Percentiles rank a stretch among this genome's conserved stretches.
Evolutionary conservation across 257 asterid species (phyloP).

Genomic region (Leonotis leonurus): DNA sequence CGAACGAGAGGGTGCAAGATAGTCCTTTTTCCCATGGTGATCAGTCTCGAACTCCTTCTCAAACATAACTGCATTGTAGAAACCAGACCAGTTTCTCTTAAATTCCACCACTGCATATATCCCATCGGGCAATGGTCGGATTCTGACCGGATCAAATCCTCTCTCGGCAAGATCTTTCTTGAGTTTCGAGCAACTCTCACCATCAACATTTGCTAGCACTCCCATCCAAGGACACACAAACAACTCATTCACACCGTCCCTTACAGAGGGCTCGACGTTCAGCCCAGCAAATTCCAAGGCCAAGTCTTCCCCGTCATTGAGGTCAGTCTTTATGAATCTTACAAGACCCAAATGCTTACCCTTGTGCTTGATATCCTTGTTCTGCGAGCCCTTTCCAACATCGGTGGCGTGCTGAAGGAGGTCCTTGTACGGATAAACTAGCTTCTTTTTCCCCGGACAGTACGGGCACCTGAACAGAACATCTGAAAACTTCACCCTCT

Average conservation of each 20-base stretch:
- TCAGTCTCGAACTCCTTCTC: slow-evolving; percentile 46
- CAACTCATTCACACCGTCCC: slow-evolving; percentile 17
- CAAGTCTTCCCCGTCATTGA: slow-evolving; percentile 24
- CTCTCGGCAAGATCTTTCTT: slow-evolving; percentile 31
- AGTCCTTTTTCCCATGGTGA: slow-evolving; percentile 46
- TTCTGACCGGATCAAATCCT: slow-evolving; percentile 40
- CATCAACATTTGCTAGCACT: slow-evolving; percentile 40
- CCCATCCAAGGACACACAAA: slow-evolving; percentile 65
- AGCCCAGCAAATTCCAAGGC: slow-evolving; percentile 26
- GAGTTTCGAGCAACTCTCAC: slow-evolving; percentile 24
- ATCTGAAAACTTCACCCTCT: slow-evolving; percentile 26
- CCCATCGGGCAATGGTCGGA: slow-evolving; percentile 25
- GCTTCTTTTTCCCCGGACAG: slow-evolving; percentile 59
- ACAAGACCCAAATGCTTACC: slow-evolving; percentile 47
- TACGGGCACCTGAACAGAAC: slow-evolving; percentile 43
- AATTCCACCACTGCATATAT: slow-evolving; percentile 43
- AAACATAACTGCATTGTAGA: slow-evolving; percentile 40
- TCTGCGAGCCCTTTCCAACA: slow-evolving; percentile 35
- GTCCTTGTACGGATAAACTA: slow-evolving; percentile 36
- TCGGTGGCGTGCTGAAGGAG: slow-evolving; percentile 49
- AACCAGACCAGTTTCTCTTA: slow-evolving; percentile 51
- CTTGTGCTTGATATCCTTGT: slow-evolving; percentile 37
- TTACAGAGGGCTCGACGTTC: slow-evolving; percentile 18
- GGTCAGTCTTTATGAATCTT: slow-evolving; percentile 33
- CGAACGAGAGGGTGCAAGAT: background rate